phyloP scores from a whole-genome alignment of 2,329 filamentous ascomycete species.

The Sordariomycetes sp. region DNA sequence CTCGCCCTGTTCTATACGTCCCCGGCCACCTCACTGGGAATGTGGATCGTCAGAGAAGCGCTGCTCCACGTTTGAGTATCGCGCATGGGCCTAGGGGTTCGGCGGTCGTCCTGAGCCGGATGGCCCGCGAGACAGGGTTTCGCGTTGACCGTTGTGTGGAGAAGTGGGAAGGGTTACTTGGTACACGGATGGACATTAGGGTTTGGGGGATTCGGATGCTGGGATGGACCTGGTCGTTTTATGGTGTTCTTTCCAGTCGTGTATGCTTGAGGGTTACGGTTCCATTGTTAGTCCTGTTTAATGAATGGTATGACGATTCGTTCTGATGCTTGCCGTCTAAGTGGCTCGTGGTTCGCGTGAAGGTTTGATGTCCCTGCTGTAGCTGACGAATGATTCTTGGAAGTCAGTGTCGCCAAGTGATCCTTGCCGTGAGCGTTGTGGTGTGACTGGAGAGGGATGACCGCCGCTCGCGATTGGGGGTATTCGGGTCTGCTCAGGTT shows the following conservation, averaged over 20 bases:
- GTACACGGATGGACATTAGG: background rate
- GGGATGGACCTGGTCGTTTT: background rate
- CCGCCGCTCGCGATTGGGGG: too few relatives aligned
- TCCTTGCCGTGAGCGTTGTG: too few relatives aligned
- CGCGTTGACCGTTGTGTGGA: background rate
- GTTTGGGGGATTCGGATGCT: background rate
- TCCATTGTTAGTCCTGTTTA: background rate
- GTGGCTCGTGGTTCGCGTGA: background rate
- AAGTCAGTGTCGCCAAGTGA: too few relatives aligned
- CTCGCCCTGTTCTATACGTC: background rate
- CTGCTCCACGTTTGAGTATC: background rate
- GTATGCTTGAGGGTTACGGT: background rate
- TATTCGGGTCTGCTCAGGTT: too few relatives aligned
- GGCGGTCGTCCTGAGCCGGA: background rate
- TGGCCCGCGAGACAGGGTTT: background rate
- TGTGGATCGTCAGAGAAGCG: too few relatives aligned
- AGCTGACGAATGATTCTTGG: too few relatives aligned
- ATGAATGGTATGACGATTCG: slow-evolving; percentile 3
- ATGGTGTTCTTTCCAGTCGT: background rate
- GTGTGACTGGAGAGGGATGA: too few relatives aligned
- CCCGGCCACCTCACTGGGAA: background rate
- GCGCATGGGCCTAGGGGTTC: background rate
- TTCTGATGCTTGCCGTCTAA: background rate
- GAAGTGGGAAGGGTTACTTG: background rate
- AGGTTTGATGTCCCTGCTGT: too few relatives aligned